These are phyloP conservation scores for Podospora fimiseda DNA, from an alignment of 495 filamentous ascomycete genomes.

Conservation along the genomic window DNA sequence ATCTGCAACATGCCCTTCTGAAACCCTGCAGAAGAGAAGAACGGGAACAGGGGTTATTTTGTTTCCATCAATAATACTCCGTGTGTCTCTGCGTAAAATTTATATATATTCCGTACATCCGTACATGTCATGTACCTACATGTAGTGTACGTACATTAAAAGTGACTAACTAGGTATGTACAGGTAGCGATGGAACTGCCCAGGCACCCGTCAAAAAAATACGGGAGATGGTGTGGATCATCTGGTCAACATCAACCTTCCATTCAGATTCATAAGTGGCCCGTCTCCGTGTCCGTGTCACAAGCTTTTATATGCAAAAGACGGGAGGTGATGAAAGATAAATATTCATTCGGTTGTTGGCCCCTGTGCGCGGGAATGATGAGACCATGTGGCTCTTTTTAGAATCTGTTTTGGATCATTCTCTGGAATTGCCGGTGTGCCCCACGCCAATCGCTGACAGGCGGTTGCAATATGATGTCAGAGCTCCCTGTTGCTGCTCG, in stretches of 20 bases:
- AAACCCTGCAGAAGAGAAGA: constrained; percentile 20
- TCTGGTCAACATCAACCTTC: not conserved
- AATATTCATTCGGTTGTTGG: no score
- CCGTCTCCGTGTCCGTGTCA: not conserved
- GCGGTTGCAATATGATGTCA: not conserved
- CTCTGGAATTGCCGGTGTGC: not conserved
- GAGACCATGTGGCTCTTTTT: not conserved
- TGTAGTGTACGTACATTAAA: no score
- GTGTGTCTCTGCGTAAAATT: no score
- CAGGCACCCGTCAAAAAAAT: not conserved
- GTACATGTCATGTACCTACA: no score
- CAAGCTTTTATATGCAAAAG: not conserved
- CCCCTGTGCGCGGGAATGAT: not conserved
- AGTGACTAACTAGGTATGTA: no score
- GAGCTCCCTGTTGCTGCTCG: not conserved
- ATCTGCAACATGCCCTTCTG: constrained; percentile 9
- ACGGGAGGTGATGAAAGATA: not conserved
- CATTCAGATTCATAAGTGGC: not conserved
- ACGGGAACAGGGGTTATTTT: no score
- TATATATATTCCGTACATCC: no score
- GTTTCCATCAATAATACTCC: no score
- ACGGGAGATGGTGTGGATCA: not conserved
- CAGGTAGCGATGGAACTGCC: no score
- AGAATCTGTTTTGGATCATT: not conserved
- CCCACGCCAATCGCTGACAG: not conserved